A percentile compares a stretch with the other conserved stretches of the same genome.
Evolutionary conservation across 768 basidiomycete species (phyloP).

Genomic region (Collybiopsis luxurians): DNA sequence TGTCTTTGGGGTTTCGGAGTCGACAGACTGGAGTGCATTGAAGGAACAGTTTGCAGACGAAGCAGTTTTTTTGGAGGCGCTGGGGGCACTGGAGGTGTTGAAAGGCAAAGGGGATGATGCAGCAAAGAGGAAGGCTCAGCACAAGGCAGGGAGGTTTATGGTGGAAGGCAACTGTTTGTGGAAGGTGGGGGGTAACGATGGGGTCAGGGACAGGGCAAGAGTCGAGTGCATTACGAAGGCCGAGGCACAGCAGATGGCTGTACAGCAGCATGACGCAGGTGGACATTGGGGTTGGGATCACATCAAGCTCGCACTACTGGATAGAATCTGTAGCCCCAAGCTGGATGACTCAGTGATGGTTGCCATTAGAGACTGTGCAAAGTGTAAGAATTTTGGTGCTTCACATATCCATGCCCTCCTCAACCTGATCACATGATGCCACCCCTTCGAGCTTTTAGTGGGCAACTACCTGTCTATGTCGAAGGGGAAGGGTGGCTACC

Average conservation of each 20-base stretch:
- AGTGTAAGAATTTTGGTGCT: slow-evolving; percentile 9
- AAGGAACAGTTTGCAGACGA: not conserved
- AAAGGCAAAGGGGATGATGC: not conserved
- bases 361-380: slow-evolving; percentile 19
- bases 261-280: not conserved
- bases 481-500: not conserved
- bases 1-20: not conserved
- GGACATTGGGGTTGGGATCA: slow-evolving; percentile 16
- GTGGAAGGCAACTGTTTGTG: slow-evolving; percentile 21
- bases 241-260: slow-evolving; percentile 16
- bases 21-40: not conserved
- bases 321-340: slow-evolving; percentile 14
- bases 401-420: slow-evolving; percentile 22
- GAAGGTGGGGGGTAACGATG: slow-evolving; percentile 9
- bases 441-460: slow-evolving; percentile 15
- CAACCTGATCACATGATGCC: slow-evolving; percentile 23
- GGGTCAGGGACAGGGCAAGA: not conserved
- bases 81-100: not conserved
- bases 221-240: slow-evolving; percentile 5
- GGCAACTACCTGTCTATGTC: slow-evolving; percentile 15
- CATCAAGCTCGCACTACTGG: slow-evolving; percentile 12
- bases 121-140: slow-evolving; percentile 12
- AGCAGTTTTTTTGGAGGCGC: slow-evolving; percentile 1
- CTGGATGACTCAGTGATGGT: slow-evolving; percentile 19
- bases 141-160: slow-evolving; percentile 16